Conservation (phyloP, 139 green algal genomes). For the Chlamydomonas schloesseri region DNA sequence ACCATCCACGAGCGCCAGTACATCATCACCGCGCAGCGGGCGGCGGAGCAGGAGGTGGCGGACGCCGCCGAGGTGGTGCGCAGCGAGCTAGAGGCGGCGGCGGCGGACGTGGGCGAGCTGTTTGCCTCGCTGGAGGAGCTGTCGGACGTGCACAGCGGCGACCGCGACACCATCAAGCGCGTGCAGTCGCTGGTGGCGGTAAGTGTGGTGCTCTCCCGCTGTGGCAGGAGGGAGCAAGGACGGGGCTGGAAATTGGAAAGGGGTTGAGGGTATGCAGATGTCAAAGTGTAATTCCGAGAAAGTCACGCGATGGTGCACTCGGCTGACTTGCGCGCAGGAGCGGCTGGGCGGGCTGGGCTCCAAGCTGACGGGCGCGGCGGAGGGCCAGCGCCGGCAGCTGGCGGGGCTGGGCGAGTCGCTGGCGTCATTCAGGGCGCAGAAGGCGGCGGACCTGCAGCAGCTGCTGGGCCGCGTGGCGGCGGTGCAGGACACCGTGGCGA, state of each 20-base stretch:
- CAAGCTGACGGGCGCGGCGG: slow-evolving; percentile 11
- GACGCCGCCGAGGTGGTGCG: slow-evolving; percentile 62
- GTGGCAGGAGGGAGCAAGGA: too few relatives aligned
- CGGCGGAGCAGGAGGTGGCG: slow-evolving; percentile 72
- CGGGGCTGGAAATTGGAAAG: too few relatives aligned
- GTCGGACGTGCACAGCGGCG: slow-evolving; percentile 30
- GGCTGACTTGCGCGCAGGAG: slow-evolving; percentile 3
- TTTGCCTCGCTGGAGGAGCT: slow-evolving; percentile 51
- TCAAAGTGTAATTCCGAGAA: too few relatives aligned
- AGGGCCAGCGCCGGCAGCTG: slow-evolving; percentile 24
- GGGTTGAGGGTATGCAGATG: too few relatives aligned
- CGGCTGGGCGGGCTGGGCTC: slow-evolving; percentile 30
- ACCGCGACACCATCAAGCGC: slow-evolving; percentile 41
- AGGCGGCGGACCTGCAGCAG: slow-evolving; percentile 47
- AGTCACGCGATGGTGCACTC: too few relatives aligned
- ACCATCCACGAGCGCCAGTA: slow-evolving; percentile 71
- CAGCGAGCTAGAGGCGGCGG: slow-evolving; percentile 52
- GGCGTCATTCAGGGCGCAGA: slow-evolving; percentile 36
- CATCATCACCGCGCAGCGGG: slow-evolving; percentile 67
- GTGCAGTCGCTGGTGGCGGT: slow-evolving; percentile 22
- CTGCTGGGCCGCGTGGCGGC: slow-evolving; percentile 57
- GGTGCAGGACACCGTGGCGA: slow-evolving; percentile 60
- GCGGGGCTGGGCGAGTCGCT: slow-evolving; percentile 6
- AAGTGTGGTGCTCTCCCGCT: background rate
- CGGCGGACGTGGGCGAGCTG: slow-evolving; percentile 47